These are phyloP conservation scores for Trichosporon faecale DNA, from an alignment of 1,284 basidiomycete species.

Conservation along the genomic window DNA sequence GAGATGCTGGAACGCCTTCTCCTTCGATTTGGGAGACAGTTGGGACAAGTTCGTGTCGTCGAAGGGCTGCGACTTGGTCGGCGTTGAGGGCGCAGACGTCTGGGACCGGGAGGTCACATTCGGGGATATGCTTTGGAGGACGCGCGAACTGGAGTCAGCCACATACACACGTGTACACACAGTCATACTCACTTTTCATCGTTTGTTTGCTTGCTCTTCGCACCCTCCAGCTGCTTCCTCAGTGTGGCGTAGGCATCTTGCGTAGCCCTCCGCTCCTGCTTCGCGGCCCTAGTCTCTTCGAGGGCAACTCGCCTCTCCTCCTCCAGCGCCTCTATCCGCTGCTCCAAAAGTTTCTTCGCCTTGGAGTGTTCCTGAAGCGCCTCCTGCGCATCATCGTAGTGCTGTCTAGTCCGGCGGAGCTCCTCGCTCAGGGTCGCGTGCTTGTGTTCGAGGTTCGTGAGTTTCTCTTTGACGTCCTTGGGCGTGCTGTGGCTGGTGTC, in stretches of 20 bases:
- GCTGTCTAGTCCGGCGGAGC: background rate
- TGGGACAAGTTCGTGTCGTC: background rate
- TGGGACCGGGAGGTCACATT: slow-evolving; percentile 19
- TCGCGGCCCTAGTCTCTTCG: background rate
- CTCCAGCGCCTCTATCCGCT: background rate
- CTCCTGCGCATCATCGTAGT: background rate
- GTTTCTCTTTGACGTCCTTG: background rate
- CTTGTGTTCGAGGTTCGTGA: background rate
- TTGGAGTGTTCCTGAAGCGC: background rate
- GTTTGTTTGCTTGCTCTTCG: background rate
- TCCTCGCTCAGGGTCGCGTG: background rate
- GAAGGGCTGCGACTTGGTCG: slow-evolving; percentile 7
- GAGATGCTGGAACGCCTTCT: slow-evolving; percentile 26
- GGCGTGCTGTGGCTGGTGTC: background rate
- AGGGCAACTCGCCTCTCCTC: background rate
- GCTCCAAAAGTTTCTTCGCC: background rate
- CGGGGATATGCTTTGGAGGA: slow-evolving; percentile 25
- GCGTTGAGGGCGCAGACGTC: slow-evolving; percentile 14
- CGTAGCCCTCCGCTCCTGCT: background rate
- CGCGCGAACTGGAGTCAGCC: slow-evolving; percentile 16
- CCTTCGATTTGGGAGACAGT: background rate
- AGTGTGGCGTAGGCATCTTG: slow-evolving; percentile 11
- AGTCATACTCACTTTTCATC: background rate
- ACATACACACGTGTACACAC: background rate
- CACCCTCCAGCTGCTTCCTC: background rate